Evolutionary conservation across 768 basidiomycete species (phyloP), one percentile per base, ranked within the genome.

Genomic region (Auricularia cornea): DNA sequence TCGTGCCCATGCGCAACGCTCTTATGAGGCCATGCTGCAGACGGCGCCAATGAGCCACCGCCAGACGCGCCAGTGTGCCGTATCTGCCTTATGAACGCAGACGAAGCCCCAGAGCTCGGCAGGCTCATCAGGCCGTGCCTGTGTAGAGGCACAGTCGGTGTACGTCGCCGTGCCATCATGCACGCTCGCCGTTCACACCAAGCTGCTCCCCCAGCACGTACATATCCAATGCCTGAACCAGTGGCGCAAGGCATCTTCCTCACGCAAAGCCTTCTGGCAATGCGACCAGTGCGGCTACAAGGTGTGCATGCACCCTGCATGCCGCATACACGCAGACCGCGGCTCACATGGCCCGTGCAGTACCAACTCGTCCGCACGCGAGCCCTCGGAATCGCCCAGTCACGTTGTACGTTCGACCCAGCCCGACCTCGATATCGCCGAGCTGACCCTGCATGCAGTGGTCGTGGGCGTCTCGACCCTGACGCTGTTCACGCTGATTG

Each of bases 41-140:
- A 16, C 10, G 54, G 26, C 3, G 26, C 54, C 1, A 1, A 48
- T 1, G 35, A 38, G 20, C 12, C 63, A 14, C 35, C 63, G 14
- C 60, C 41, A 33, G 71, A 71, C 31, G 71, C 73, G 11, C 63
- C 66, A 41, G 68, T 70, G 52, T 94, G 93, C 70, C 81, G 93
- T 61, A 95, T 95, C 56, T 95, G 93, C 71, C 79, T 92, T 30
- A 88, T 89, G 41, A 86, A 89, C 3, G 73, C 76, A 12, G 81
- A 83, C 54, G 74, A 75, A n/a, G 73, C 70, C 52, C 71, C 67
- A 0, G 79, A 82, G 29, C 76, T 88, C 44, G 93, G 93, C 2
- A 83, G 86, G 61, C 82, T 94, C 67, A 92, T 95, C 67, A 84
- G 87, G 32, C 93, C 93, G 4, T 91, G 90, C 72, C 77, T 87